Conservation (phyloP, 2,329 filamentous ascomycete genomes). For the Emergomyces orientalis region DNA sequence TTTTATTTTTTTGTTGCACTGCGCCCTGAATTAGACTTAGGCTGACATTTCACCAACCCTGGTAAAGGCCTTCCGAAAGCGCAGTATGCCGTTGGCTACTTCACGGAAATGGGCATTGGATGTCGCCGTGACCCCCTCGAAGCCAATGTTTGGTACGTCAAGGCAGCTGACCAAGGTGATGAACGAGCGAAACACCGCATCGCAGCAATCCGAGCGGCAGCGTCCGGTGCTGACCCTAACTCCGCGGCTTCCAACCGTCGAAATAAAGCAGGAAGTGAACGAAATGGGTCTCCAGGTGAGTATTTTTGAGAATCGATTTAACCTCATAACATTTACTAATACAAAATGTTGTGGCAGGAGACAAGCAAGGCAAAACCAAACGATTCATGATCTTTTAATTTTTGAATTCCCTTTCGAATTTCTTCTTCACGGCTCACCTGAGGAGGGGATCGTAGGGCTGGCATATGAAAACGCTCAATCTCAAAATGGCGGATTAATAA, state of each 20-base stretch:
- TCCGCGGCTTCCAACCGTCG: constrained; percentile 17
- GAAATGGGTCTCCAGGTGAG: background rate
- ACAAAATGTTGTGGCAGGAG: constrained; percentile 4
- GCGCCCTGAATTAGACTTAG: background rate
- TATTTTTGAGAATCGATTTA: background rate
- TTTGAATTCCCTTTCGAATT: background rate
- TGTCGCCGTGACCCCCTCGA: constrained; percentile 90
- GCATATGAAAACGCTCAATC: constrained; percentile 16
- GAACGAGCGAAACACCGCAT: constrained; percentile 80
- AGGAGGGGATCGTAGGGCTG: constrained; percentile 21
- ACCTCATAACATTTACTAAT: background rate
- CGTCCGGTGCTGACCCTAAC: constrained; percentile 44
- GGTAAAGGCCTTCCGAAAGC: constrained; percentile 49
- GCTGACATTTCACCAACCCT: background rate
- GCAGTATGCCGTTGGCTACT: constrained; percentile 93
- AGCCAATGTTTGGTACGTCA: constrained; percentile 97
- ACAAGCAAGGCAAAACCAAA: constrained; percentile 16
- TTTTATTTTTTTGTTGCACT: too few relatives aligned
- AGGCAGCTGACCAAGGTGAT: constrained; percentile 84
- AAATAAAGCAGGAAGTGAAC: background rate
- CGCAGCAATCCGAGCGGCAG: constrained; percentile 75
- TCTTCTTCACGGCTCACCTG: background rate
- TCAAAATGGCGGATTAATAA: background rate
- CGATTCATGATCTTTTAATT: constrained; percentile 21
- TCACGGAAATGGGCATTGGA: constrained; percentile 97